Percentiles rank a stretch among this genome's conserved stretches.
Evolutionary conservation across 495 filamentous ascomycete species (phyloP).

Genomic region (Penicillium robsamsonii): DNA sequence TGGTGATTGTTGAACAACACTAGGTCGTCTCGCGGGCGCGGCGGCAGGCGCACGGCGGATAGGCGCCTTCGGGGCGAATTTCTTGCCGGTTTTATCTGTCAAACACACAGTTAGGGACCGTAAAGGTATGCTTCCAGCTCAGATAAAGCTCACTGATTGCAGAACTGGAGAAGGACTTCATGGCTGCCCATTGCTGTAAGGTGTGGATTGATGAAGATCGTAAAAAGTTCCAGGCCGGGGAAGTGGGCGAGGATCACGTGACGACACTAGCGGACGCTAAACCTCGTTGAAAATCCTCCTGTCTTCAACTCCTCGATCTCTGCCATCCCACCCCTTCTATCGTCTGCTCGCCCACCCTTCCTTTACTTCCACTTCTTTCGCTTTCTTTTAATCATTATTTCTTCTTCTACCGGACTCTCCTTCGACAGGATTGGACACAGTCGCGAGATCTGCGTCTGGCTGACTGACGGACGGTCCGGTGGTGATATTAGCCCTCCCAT

Average conservation of each 20-base stretch:
- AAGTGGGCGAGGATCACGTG: constrained; percentile 31
- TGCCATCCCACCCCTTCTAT: constrained; percentile 27
- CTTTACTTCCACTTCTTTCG: constrained; percentile 6
- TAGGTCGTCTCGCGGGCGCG: constrained; percentile 39
- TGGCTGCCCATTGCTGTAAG: constrained; percentile 32
- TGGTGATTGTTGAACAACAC: constrained; percentile 41
- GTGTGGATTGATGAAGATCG: constrained; percentile 11
- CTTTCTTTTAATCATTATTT: constrained; percentile 3
- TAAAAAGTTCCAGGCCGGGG: constrained; percentile 21
- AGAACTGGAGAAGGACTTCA: constrained; percentile 58
- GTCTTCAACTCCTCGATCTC: constrained; percentile 31
- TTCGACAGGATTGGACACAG: constrained; percentile 30
- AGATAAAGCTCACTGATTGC: constrained; percentile 49
- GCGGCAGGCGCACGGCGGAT: constrained; percentile 41
- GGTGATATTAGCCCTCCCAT: constrained; percentile 40
- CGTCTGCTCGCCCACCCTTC: constrained; percentile 2
- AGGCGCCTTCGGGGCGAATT: constrained; percentile 54
- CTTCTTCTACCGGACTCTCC: constrained; percentile 8
- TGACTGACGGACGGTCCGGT: constrained; percentile 41
- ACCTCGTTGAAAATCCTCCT: constrained; percentile 42
- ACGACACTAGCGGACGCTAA: constrained; percentile 33
- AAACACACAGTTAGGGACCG: constrained; percentile 8
- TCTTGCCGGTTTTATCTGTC: constrained; percentile 55
- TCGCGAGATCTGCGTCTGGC: constrained; percentile 32
- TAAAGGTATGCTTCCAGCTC: neutral